Percentiles rank a stretch among this genome's conserved stretches.
phyloP scores from a whole-genome alignment of 352 stramenopile genomes.

The Phytophthora sansomeana region DNA sequence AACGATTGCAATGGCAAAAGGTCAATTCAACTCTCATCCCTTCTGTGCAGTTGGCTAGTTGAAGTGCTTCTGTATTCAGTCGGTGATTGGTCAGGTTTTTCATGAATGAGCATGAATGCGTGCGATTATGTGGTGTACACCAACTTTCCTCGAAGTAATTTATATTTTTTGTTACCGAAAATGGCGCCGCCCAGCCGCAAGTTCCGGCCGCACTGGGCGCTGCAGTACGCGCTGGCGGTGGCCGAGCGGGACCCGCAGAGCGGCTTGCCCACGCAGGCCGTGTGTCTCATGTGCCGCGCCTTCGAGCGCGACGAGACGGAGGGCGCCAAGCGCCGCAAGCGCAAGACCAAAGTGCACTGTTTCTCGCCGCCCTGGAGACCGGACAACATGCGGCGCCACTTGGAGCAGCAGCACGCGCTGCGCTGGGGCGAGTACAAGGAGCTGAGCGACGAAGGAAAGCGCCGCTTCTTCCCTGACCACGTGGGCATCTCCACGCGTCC shows the following conservation, averaged over 20 bases:
- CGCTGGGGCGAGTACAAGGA: constrained; percentile 29
- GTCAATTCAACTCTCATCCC: too few relatives aligned
- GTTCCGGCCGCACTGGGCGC: constrained; percentile 27
- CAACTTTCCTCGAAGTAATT: too few relatives aligned
- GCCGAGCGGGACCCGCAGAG: constrained; percentile 18
- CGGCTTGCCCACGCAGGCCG: constrained; percentile 13
- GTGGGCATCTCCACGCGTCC: constrained; percentile 16
- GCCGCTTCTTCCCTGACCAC: constrained; percentile 30
- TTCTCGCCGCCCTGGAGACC: constrained; percentile 39
- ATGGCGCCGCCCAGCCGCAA: background rate
- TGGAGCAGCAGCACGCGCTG: constrained; percentile 37
- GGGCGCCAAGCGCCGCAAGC: constrained; percentile 35
- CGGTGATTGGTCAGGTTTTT: constrained; percentile 1
- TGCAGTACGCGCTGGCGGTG: constrained; percentile 31
- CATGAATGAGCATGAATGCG: background rate
- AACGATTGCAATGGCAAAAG: background rate
- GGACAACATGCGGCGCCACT: constrained; percentile 42
- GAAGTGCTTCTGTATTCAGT: constrained; percentile 35
- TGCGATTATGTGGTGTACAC: too few relatives aligned
- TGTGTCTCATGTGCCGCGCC: constrained; percentile 32
- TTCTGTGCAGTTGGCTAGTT: constrained; percentile 34
- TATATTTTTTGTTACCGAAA: too few relatives aligned
- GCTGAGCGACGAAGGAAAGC: constrained; percentile 24
- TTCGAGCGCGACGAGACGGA: constrained; percentile 33
- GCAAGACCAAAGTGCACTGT: constrained; percentile 28